Evolutionary conservation across 2,329 filamentous ascomycete genomes (phyloP).

Genomic region (Ceratocystiopsis minuta): DNA sequence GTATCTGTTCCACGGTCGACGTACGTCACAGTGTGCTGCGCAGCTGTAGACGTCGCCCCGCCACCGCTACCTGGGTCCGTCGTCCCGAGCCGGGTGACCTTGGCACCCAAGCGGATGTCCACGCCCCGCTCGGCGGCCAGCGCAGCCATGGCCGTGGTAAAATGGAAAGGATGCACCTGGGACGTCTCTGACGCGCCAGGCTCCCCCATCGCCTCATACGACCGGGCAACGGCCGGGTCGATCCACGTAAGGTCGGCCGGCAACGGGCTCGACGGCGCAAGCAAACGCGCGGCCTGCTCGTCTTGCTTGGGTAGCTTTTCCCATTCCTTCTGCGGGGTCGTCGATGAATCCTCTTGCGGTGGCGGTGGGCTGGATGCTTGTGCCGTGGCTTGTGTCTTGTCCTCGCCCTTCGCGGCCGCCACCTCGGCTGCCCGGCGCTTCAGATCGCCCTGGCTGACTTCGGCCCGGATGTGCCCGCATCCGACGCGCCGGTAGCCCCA

Average conservation of each 20-base stretch:
- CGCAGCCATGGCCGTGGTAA: conserved; percentile 68
- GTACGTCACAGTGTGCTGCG: conserved; percentile 43
- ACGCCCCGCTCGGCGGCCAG: conserved; percentile 54
- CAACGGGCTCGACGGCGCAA: conserved; percentile 37
- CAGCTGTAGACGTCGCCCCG: not conserved
- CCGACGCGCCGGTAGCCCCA: conserved; percentile 78
- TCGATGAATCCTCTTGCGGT: too few species aligned
- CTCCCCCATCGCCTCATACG: conserved; percentile 66
- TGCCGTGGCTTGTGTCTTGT: not conserved
- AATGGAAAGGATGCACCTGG: conserved; percentile 83
- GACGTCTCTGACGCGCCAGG: conserved; percentile 58
- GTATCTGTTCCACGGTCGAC: conserved; percentile 27
- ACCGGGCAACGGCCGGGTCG: conserved; percentile 42
- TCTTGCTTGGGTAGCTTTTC: conserved; percentile 45
- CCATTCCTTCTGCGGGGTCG: conserved; percentile 26
- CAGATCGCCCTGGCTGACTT: conserved; percentile 12
- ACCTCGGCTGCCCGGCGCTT: conserved; percentile 10
- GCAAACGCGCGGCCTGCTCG: conserved; percentile 24
- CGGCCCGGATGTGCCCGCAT: conserved; percentile 42
- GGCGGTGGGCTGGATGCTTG: too few species aligned
- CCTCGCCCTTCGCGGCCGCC: not conserved
- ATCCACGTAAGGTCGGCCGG: conserved; percentile 78
- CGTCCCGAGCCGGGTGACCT: conserved; percentile 44
- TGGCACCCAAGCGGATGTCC: conserved; percentile 45
- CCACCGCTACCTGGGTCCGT: not conserved